phyloP scores from a whole-genome alignment of 2,329 filamentous ascomycete genomes.

The Xylariales sp. region DNA sequence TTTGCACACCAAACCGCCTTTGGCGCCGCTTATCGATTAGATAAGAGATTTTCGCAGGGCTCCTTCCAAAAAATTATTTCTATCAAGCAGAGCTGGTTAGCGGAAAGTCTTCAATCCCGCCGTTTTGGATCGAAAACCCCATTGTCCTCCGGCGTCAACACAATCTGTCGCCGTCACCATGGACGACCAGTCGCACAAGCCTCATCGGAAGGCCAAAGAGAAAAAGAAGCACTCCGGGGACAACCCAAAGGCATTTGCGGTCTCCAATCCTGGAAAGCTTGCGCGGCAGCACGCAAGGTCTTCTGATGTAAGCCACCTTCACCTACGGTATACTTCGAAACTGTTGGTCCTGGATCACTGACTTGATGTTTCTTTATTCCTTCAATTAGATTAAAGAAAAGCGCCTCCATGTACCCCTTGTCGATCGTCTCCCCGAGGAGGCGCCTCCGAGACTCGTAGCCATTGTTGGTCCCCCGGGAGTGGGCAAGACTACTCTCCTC shows the following conservation, averaged over 20 bases:
- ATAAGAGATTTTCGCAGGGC: too few species aligned
- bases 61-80: too few species aligned
- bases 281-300: constrained; percentile 12
- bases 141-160: too few species aligned
- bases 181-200: constrained; percentile 80
- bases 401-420: constrained; percentile 89
- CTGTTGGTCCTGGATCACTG: too few species aligned
- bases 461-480: constrained; percentile 91
- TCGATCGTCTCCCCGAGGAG: constrained; percentile 84
- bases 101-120: too few species aligned
- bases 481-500: constrained; percentile 91
- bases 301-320: too few species aligned
- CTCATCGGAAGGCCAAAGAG: constrained; percentile 83
- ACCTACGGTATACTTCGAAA: too few species aligned
- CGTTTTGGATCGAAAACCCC: too few species aligned
- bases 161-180: constrained; percentile 42
- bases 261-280: constrained; percentile 9
- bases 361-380: too few species aligned
- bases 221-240: constrained; percentile 70
- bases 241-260: constrained; percentile 74
- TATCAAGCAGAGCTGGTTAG: too few species aligned
- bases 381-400: constrained; percentile 93
- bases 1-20: too few species aligned
- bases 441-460: constrained; percentile 90
- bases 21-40: too few species aligned